A percentile compares a stretch with the other conserved stretches of the same genome.
These are phyloP conservation scores for Talaromyces proteolyticus DNA, from an alignment of 495 filamentous ascomycete genomes.

Conservation along the genomic window DNA sequence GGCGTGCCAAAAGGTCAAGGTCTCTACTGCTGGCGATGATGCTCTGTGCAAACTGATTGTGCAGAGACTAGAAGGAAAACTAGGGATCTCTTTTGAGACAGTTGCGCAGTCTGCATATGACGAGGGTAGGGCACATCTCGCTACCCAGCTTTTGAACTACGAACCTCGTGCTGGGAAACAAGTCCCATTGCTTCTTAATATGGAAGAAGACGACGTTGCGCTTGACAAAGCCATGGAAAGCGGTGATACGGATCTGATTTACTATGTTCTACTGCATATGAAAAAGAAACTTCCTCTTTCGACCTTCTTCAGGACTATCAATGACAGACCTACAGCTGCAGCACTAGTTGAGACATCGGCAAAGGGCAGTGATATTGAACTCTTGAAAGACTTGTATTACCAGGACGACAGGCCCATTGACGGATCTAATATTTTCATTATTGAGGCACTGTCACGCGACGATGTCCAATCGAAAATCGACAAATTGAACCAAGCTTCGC, in stretches of 20 bases:
- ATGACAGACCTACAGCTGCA: slow-evolving; percentile 76
- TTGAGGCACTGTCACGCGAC: slow-evolving; percentile 67
- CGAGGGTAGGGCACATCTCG: slow-evolving; percentile 80
- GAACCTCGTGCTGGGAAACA: slow-evolving; percentile 91
- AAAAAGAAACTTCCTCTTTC: slow-evolving; percentile 88
- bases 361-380: slow-evolving; percentile 64
- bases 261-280: slow-evolving; percentile 81
- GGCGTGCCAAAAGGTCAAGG: slow-evolving; percentile 89
- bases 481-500: slow-evolving; percentile 79
- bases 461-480: slow-evolving; percentile 61
- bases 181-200: slow-evolving; percentile 86
- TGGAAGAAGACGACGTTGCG: slow-evolving; percentile 94
- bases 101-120: slow-evolving; percentile 95
- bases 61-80: slow-evolving; percentile 75
- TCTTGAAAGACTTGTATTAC: slow-evolving; percentile 95
- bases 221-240: slow-evolving; percentile 96
- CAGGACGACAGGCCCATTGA: slow-evolving; percentile 93
- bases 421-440: slow-evolving; percentile 78
- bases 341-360: slow-evolving; percentile 86
- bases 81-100: slow-evolving; percentile 87
- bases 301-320: slow-evolving; percentile 89
- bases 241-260: slow-evolving; percentile 88
- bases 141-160: slow-evolving; percentile 86
- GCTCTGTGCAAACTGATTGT: slow-evolving; percentile 84
- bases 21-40: slow-evolving; percentile 80